Evolutionary conservation across 208 protist genomes (phyloP), one percentile per base, ranked within the genome.

Genomic region (Wallacemonas sp.): DNA sequence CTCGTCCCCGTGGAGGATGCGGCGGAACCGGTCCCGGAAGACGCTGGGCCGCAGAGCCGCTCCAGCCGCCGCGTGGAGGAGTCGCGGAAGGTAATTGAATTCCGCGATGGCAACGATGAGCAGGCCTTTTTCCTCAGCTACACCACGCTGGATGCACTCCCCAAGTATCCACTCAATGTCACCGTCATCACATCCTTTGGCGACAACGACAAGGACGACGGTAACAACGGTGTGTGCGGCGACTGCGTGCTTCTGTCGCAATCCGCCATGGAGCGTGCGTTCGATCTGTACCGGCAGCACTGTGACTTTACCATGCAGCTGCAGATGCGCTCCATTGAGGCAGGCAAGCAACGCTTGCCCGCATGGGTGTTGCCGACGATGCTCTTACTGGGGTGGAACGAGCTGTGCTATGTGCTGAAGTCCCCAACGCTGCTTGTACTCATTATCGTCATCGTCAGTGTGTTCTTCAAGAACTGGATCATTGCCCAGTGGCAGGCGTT

Each of bases 281-380:
- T 79, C 73, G 81, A 93, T 30, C 12, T 91, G 21, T 92, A 83
- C 68, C 69, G 54, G 34, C 84, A 93, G 76, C 81, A 88, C 46
- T 85, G 78, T 65, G 83, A 93, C 50, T 96, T 93, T 68, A 94
- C 90, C 4, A 79, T 80, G 48, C 87, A 96, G 65, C 46, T 91
- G 21, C 80, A 92, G 70, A 63, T 91, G 50, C 82, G 87, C 30
- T 63, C 78, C 24, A 76, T 93, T 57, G 83, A 93, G 59, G 69
- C 76, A 10, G 63, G 67, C 41, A 77, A 80, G 30, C 81, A 89
- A 63, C 68, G 64, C 19, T 66, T 93, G 38, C 90, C 90, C 15
- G 76, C 72, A 10, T 96, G 90, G 90, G 83, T 96, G 12, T 67
- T 86, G 24, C 79, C 80, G 2, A 72, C 77, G 24, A 69, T 96